Evolutionary conservation across 768 basidiomycete species (phyloP).

Genomic region (Pleurotus pulmonarius): DNA sequence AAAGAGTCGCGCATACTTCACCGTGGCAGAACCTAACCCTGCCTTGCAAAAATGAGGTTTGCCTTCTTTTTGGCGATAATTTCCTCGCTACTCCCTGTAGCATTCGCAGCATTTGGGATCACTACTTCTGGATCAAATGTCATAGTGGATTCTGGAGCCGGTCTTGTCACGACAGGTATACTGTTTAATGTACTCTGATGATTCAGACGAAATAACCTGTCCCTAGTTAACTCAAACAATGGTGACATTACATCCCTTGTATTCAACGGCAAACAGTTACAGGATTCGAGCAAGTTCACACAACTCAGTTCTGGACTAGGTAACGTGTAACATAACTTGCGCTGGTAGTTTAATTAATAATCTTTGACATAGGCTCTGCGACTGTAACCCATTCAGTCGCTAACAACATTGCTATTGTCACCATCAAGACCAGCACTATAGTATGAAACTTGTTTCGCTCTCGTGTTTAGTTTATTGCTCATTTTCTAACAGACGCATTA

Average conservation of each 20-base stretch:
- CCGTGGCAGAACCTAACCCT: not conserved
- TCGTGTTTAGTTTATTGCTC: not conserved
- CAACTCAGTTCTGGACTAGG: slow-evolving; percentile 46
- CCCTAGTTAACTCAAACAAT: slow-evolving; percentile 34
- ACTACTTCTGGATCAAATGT: slow-evolving; percentile 36
- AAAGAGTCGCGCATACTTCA: slow-evolving; percentile 4
- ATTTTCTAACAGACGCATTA: slow-evolving; percentile 34
- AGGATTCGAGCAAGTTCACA: slow-evolving; percentile 40
- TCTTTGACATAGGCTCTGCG: slow-evolving; percentile 27
- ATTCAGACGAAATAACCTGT: not conserved
- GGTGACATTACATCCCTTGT: slow-evolving; percentile 43
- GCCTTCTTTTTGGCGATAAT: slow-evolving; percentile 16
- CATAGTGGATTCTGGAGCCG: slow-evolving; percentile 41
- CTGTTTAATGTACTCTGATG: not conserved
- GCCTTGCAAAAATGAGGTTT: slow-evolving; percentile 16
- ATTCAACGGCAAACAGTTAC: slow-evolving; percentile 43
- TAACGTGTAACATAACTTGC: slow-evolving; percentile 8
- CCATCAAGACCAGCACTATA: slow-evolving; percentile 40
- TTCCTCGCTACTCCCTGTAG: slow-evolving; percentile 24
- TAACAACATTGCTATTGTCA: slow-evolving; percentile 37
- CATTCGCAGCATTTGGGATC: slow-evolving; percentile 43
- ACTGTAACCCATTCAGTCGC: slow-evolving; percentile 35
- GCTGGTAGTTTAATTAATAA: too few species aligned
- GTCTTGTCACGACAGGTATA: slow-evolving; percentile 40
- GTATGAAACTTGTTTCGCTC: slow-evolving; percentile 15